Evolutionary conservation across 257 asterid genomes (phyloP), one percentile per base, ranked within the genome.

Genomic region (Linaria vulgaris): DNA sequence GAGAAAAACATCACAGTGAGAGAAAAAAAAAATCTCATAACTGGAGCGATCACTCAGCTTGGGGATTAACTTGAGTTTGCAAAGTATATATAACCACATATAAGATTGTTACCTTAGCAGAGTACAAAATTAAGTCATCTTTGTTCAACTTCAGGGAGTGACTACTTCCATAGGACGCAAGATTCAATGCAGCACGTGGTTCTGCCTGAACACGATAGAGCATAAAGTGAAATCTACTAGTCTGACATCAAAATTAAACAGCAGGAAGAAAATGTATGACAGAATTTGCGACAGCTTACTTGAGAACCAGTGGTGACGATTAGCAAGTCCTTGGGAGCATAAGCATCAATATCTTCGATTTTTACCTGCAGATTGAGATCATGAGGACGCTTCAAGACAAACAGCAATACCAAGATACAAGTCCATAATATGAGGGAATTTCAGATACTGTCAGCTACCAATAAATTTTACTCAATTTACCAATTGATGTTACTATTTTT

Each of bases 301-400:
- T 94, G 99, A 75, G 99, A 94, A 63, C 99, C 99, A 64, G 99
- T 94, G 58, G 99, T 94, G 70, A 94, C 99, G 62, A 94, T 90
- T 45, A 94, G 85, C 84, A 94, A 80, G 80, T 94, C 99, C 78
- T 87, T 87, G 14, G 99, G 97, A 48, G 97, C 86, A 80, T 90
- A 94, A 67, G 92, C 82, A 71, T 94, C 99, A 57, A 94, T 94
- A 67, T 94, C 99, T 85, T 94, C 99, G 48, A 78, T 88, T 86
- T 90, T 94, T 66, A 94, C 95, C 97, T 92, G 76, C 68, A 65
- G 23, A 56, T 37, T 12, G 74, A 51, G 61, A 55, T 64, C 57
- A 63, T 79, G 54, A 82, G 71, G 63, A 47, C 27, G 43, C 22
- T 27, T 23, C 19, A 1, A 46, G 31, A 58, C 46, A 49, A 67